These are phyloP conservation scores for Umbelopsis sp. DNA, from an alignment of 192 early-diverging fungal genomes.

Conservation along the genomic window DNA sequence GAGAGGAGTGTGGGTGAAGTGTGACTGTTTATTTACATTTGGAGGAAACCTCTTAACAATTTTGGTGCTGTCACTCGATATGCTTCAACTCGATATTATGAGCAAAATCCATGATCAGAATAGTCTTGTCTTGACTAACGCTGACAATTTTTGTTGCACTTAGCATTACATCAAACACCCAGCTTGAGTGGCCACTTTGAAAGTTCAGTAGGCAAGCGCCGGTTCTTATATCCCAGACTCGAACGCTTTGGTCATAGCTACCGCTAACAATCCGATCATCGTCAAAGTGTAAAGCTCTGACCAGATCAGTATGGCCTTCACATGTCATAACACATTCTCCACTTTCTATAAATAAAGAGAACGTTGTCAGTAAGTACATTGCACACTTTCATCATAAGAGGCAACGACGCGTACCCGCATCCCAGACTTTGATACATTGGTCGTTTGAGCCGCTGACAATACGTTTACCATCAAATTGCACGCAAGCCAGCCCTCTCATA, in stretches of 20 bases:
- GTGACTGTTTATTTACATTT: constrained; percentile 8
- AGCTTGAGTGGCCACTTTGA: constrained; percentile 79
- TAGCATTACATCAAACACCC: constrained; percentile 97
- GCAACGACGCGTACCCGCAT: constrained; percentile 36
- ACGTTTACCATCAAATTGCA: constrained; percentile 85
- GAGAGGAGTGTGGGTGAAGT: neutral
- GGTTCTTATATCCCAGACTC: constrained; percentile 89
- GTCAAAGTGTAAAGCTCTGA: constrained; percentile 88
- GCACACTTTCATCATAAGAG: too few species aligned
- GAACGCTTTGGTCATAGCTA: constrained; percentile 92
- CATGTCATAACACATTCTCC: constrained; percentile 65
- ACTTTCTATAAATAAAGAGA: constrained; percentile 30
- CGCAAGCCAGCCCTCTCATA: constrained; percentile 81
- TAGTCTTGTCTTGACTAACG: constrained; percentile 48
- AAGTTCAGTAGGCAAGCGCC: constrained; percentile 78
- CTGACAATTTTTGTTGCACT: constrained; percentile 71
- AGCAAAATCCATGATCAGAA: constrained; percentile 50
- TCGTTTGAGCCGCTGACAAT: constrained; percentile 88
- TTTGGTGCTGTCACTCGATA: neutral
- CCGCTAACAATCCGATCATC: constrained; percentile 84
- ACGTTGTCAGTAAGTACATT: neutral
- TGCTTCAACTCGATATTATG: constrained; percentile 32
- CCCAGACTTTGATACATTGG: constrained; percentile 80
- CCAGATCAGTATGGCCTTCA: constrained; percentile 73
- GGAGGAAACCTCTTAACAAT: neutral